Conservation (phyloP, 202 grass and related monocot genomes). For the Carex sylvatica region DNA sequence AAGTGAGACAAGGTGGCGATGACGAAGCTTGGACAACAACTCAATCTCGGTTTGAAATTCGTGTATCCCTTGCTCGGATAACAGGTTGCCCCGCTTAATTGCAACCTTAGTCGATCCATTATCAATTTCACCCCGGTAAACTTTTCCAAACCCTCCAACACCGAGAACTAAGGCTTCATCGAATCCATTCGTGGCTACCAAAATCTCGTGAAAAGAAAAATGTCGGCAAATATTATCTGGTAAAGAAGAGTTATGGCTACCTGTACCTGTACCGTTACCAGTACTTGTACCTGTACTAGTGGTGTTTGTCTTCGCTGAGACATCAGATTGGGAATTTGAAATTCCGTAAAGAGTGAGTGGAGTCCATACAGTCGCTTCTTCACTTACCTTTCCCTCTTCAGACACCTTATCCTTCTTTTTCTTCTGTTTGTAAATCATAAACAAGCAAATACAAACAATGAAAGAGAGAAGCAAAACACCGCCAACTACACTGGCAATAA, state of each 20-base stretch:
- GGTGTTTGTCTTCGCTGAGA: slow-evolving; percentile 30
- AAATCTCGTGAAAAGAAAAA: slow-evolving; percentile 56
- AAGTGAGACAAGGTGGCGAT: slow-evolving; percentile 63
- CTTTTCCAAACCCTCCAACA: slow-evolving; percentile 74
- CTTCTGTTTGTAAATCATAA: neutral
- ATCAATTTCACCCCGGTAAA: slow-evolving; percentile 57
- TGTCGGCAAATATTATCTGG: slow-evolving; percentile 57
- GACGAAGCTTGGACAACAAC: slow-evolving; percentile 63
- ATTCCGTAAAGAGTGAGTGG: slow-evolving; percentile 34
- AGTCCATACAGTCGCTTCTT: slow-evolving; percentile 37
- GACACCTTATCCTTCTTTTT: slow-evolving; percentile 32
- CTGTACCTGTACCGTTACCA: neutral
- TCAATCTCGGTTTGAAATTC: slow-evolving; percentile 82
- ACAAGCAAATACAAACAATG: slow-evolving; percentile 23
- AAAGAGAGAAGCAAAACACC: slow-evolving; percentile 21
- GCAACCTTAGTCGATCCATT: slow-evolving; percentile 46
- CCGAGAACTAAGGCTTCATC: slow-evolving; percentile 47
- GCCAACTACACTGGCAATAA: slow-evolving; percentile 14
- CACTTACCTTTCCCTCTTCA: slow-evolving; percentile 20
- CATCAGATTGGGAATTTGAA: slow-evolving; percentile 35
- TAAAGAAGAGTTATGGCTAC: slow-evolving; percentile 26
- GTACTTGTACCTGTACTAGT: neutral
- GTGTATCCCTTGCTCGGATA: slow-evolving; percentile 52
- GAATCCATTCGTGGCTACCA: slow-evolving; percentile 48
- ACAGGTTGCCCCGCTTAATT: slow-evolving; percentile 65